phyloP scores from a whole-genome alignment of 305 asterid species.

The Caryopteris hybrid region DNA sequence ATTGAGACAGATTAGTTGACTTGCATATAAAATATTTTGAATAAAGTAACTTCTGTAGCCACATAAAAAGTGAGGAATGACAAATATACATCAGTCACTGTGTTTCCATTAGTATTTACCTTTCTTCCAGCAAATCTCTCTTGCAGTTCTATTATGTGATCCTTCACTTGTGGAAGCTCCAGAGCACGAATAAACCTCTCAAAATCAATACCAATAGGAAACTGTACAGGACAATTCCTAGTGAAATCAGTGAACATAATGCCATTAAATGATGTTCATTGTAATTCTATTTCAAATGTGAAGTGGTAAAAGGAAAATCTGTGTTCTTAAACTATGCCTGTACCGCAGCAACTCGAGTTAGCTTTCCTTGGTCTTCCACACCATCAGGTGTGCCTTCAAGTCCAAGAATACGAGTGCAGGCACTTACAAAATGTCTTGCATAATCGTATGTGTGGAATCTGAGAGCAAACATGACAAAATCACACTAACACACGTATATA shows the following conservation, averaged over 20 bases:
- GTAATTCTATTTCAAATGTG: conserved; percentile 8
- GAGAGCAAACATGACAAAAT: conserved; percentile 13
- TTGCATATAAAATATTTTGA: neutral
- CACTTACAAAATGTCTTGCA: conserved; percentile 97
- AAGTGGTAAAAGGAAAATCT: conserved; percentile 8
- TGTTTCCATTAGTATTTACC: conserved; percentile 35
- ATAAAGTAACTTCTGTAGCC: neutral
- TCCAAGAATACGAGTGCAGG: conserved; percentile 97
- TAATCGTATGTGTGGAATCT: conserved; percentile 98
- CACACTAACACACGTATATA: neutral
- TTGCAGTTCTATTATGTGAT: conserved; percentile 68
- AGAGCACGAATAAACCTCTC: conserved; percentile 87
- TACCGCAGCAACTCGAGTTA: conserved; percentile 99
- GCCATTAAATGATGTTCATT: neutral
- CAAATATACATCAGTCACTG: neutral
- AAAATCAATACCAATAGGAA: conserved; percentile 94
- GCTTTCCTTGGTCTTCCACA: conserved; percentile 95
- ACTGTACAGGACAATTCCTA: conserved; percentile 51
- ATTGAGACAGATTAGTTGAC: neutral
- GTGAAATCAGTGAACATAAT: conserved; percentile 18
- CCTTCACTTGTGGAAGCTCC: conserved; percentile 68
- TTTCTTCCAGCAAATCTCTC: conserved; percentile 85
- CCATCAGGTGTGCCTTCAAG: conserved; percentile 99
- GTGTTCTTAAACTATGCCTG: neutral
- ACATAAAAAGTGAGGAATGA: neutral